phyloP scores from a whole-genome alignment of 768 basidiomycete genomes.

The Rhizopogon vulgaris region DNA sequence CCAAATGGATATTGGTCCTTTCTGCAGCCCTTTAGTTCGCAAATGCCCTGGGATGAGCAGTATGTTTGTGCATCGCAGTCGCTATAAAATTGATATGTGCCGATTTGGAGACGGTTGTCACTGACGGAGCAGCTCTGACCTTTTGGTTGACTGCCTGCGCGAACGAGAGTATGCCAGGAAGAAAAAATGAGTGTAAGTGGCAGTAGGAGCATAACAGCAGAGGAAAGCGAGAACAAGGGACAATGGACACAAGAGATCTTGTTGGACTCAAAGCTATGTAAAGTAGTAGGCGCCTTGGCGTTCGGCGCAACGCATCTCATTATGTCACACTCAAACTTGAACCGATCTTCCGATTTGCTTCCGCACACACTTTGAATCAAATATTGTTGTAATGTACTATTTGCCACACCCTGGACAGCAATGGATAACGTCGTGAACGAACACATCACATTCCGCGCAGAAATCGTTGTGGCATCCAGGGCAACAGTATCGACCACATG shows the following conservation, averaged over 20 bases:
- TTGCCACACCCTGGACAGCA: conserved; percentile 86
- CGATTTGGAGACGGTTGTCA: conserved; percentile 63
- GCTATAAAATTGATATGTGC: conserved; percentile 74
- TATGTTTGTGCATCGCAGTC: conserved; percentile 71
- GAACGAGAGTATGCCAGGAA: conserved; percentile 29
- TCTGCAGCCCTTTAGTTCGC: conserved; percentile 64
- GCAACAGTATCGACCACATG: conserved; percentile 84
- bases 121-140: conserved; percentile 43
- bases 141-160: conserved; percentile 42
- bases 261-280: too few relatives aligned
- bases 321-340: too few relatives aligned
- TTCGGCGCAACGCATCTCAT: too few relatives aligned
- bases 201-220: conserved; percentile 21
- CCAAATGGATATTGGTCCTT: conserved; percentile 76
- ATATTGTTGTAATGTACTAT: conserved; percentile 28
- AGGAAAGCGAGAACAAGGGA: conserved; percentile 2
- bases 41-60: conserved; percentile 52
- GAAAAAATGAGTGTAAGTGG: conserved; percentile 52
- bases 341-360: background rate
- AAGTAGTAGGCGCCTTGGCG: too few relatives aligned
- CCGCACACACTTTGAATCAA: background rate
- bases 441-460: conserved; percentile 93
- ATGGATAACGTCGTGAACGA: conserved; percentile 92
- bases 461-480: conserved; percentile 83
- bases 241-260: background rate